Percentiles rank a stretch among this genome's conserved stretches.
Evolutionary conservation across 192 early-diverging fungal genomes (phyloP).

Genomic region (Geranomyces michiganensis): DNA sequence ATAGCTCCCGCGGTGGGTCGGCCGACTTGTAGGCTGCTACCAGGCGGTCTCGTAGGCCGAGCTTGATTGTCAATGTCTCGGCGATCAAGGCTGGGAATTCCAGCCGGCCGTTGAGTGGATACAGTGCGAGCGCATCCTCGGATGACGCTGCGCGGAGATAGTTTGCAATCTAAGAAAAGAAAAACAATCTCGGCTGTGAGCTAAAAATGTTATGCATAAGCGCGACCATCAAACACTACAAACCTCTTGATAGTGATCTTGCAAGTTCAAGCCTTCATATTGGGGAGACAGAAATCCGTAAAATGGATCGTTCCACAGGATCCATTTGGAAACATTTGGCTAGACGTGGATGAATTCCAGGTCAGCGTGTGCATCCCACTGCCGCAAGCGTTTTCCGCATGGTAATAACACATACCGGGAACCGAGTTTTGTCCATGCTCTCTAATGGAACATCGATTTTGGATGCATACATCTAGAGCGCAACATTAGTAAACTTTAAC

Average conservation of each 20-base stretch:
- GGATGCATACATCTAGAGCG: constrained; percentile 14
- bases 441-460: constrained; percentile 34
- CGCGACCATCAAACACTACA: neutral
- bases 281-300: constrained; percentile 77
- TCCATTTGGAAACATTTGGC: constrained; percentile 64
- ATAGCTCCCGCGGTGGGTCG: constrained; percentile 58
- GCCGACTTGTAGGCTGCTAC: constrained; percentile 65
- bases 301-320: constrained; percentile 79
- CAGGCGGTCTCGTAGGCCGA: constrained; percentile 66
- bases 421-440: constrained; percentile 24
- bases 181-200: neutral
- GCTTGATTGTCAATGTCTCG: constrained; percentile 69
- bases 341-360: neutral
- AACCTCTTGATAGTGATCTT: constrained; percentile 63
- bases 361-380: neutral
- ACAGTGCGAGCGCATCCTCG: constrained; percentile 35
- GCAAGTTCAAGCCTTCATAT: constrained; percentile 68
- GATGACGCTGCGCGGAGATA: constrained; percentile 56
- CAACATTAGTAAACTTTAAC: too few species aligned
- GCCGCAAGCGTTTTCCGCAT: neutral
- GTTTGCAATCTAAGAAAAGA: constrained; percentile 50
- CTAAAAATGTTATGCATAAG: neutral
- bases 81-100: constrained; percentile 71
- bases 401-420: constrained; percentile 9
- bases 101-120: constrained; percentile 72